Conservation (phyloP, 139 green algal genomes). For the Picocystis salinarum region DNA sequence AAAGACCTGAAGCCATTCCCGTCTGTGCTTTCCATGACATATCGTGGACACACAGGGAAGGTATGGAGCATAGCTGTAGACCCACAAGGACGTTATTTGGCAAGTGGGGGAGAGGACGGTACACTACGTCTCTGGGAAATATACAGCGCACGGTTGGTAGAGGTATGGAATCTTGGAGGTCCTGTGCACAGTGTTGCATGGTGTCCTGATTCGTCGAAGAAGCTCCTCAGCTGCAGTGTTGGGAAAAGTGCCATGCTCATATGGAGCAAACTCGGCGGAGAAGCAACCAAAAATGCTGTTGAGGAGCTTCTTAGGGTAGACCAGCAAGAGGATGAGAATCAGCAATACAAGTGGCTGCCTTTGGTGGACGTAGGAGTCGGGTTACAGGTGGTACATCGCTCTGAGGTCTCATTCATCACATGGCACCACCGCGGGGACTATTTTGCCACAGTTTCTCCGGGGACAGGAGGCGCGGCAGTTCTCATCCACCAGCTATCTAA, state of each 20-base stretch:
- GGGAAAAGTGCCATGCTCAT: constrained; percentile 30
- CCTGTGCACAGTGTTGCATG: constrained; percentile 37
- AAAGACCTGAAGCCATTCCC: constrained; percentile 85
- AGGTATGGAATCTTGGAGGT: constrained; percentile 26
- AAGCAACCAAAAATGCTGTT: too few species aligned
- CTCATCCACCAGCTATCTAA: constrained; percentile 85
- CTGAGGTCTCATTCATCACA: constrained; percentile 32
- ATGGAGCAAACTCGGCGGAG: too few species aligned
- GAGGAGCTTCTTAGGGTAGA: too few species aligned
- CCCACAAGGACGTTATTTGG: constrained; percentile 61
- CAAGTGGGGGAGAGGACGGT: constrained; percentile 4
- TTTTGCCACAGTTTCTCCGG: constrained; percentile 54
- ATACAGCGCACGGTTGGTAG: constrained; percentile 22
- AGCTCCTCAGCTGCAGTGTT: constrained; percentile 25
- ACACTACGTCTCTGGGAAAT: neutral
- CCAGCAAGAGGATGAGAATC: neutral
- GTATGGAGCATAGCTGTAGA: constrained; percentile 44
- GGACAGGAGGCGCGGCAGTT: constrained; percentile 28
- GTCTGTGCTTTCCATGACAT: constrained; percentile 44
- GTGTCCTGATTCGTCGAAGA: constrained; percentile 31
- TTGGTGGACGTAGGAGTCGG: constrained; percentile 5
- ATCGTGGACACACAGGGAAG: constrained; percentile 50
- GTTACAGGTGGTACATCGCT: constrained; percentile 18
- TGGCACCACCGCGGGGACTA: constrained; percentile 88
- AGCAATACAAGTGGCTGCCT: neutral